Evolutionary conservation across 305 asterid genomes (phyloP), one percentile per base, ranked within the genome.

Genomic region (Petunia hybrid): DNA sequence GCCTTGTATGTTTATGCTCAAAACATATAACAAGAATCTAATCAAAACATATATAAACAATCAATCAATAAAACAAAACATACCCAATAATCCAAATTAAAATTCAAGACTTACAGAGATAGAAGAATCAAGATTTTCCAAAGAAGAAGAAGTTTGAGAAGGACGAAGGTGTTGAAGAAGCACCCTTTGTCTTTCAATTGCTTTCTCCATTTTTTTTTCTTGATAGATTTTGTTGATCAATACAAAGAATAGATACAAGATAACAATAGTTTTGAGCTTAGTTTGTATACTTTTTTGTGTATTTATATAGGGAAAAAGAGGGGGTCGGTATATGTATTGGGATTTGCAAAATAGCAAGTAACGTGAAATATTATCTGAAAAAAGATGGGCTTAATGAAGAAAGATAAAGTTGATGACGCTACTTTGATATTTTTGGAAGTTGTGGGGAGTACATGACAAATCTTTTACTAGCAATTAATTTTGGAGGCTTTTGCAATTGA

Each of bases 131-230:
- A 88, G 83, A 66, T 89, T 84, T 81, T 91, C 93, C 39, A 89
- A 84, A 6, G 95, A 88, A 74, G 95, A 91, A 6, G 86, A 82
- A 38, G 93, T 85, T 76, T 87, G 88, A 59, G 91, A 84, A 1
- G 94, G 95, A 66, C 86, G 89, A 4, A 91, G 85, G 69, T 91
- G 95, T 79, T 91, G 92, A 45, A 91, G 89, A 87, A 91, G 85
- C 69, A 89, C 86, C 56, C 92, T 91, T 74, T 90, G 93, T 79
- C 95, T 88, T 67, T 91, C 95, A 70, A 61, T 77, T 73, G 94
- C 95, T 83, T 85, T 91, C 86, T 91, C 94, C 92, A 91, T 91
- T 8, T 62, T 76, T 77, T 8, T 57, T 60, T 46, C 59, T 77
- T 4, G 63, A 51, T 79, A 77, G 80, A 82, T 77, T 69, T 51